Evolutionary conservation across 2,329 filamentous ascomycete genomes (phyloP).

Genomic region (Helotiales sp.): DNA sequence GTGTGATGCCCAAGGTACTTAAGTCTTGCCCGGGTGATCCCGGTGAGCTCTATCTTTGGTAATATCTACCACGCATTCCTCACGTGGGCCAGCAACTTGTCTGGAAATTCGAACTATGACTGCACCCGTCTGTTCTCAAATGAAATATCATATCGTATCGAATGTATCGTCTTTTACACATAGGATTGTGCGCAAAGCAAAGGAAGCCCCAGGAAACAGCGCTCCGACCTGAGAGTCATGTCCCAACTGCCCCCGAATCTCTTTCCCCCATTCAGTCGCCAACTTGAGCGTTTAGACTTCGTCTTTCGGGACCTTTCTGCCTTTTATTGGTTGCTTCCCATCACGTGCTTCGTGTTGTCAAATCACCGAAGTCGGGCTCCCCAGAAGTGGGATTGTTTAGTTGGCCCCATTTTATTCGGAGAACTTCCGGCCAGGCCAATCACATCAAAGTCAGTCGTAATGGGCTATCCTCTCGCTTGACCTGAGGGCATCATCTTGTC

Average conservation of each 20-base stretch:
- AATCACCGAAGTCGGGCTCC: conserved; percentile 1
- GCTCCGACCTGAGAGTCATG: neutral
- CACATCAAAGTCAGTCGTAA: conserved; percentile 12
- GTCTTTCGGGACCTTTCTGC: neutral
- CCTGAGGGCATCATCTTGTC: conserved; percentile 19
- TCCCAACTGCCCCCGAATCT: neutral
- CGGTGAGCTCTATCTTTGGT: too few relatives aligned
- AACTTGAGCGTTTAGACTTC: neutral
- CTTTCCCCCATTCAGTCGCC: neutral
- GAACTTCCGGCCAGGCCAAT: conserved; percentile 34
- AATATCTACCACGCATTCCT: too few relatives aligned
- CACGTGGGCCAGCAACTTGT: too few relatives aligned
- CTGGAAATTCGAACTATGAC: too few relatives aligned
- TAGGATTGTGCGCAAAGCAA: too few relatives aligned
- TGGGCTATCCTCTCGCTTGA: neutral
- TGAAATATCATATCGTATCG: too few relatives aligned
- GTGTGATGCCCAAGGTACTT: too few relatives aligned
- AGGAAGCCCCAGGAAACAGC: neutral
- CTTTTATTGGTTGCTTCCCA: neutral
- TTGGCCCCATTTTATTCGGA: conserved; percentile 21
- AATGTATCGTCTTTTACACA: too few relatives aligned
- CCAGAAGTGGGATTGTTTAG: conserved; percentile 11
- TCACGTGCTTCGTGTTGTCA: conserved; percentile 8
- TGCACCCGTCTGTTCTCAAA: too few relatives aligned
- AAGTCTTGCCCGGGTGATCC: too few relatives aligned